These are phyloP conservation scores for Cercospora sojina DNA, from an alignment of 2,329 filamentous ascomycete species.

Conservation along the genomic window DNA sequence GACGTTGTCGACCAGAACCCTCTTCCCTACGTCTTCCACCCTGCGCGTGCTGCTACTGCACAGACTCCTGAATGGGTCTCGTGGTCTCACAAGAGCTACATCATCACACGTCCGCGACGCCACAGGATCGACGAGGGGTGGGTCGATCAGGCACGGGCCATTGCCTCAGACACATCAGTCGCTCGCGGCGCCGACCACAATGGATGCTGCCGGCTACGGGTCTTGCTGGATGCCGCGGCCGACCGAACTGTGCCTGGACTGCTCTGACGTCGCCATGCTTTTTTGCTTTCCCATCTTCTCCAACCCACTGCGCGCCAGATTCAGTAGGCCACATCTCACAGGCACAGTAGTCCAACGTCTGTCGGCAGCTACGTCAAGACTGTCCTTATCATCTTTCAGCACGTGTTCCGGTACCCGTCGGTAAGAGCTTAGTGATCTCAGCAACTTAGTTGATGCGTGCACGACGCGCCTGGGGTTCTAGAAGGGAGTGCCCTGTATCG, in stretches of 20 bases:
- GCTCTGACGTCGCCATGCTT: neutral
- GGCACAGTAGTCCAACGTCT: neutral
- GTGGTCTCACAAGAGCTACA: neutral
- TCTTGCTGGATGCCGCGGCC: slow-evolving; percentile 2
- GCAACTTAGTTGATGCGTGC: neutral
- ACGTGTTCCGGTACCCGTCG: neutral
- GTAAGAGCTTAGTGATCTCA: neutral
- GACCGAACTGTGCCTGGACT: neutral
- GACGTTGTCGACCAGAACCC: neutral
- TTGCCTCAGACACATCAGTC: neutral
- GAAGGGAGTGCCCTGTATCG: neutral
- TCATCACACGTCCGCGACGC: neutral
- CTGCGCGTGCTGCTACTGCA: neutral
- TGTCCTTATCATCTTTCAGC: neutral
- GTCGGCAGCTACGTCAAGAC: neutral
- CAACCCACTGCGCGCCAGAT: neutral
- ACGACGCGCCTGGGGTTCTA: neutral
- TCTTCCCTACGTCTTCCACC: neutral
- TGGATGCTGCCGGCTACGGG: slow-evolving; percentile 2
- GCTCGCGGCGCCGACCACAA: neutral
- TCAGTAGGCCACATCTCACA: neutral
- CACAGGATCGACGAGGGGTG: neutral
- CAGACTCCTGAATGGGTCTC: neutral
- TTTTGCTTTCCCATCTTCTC: neutral
- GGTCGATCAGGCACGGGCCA: neutral